phyloP scores from a whole-genome alignment of 169 alveolate species.

The Cryptosporidium sp. region DNA sequence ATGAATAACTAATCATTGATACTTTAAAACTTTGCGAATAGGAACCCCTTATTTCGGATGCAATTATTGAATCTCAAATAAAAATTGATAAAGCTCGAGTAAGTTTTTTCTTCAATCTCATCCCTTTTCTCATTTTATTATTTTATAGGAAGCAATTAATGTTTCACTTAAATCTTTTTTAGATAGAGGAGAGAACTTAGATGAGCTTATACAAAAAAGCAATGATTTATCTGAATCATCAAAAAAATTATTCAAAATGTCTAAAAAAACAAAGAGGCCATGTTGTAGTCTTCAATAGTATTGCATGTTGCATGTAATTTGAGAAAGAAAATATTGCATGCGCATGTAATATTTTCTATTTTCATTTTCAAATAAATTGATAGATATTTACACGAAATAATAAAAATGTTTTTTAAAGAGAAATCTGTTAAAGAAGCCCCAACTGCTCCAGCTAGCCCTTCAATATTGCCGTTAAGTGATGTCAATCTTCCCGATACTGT shows the following conservation, averaged over 20 bases:
- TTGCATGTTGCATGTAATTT: conserved; percentile 13
- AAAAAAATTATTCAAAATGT: conserved; percentile 46
- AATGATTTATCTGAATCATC: conserved; percentile 57
- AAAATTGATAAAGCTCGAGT: conserved; percentile 57
- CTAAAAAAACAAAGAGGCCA: conserved; percentile 61
- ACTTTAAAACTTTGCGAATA: neutral
- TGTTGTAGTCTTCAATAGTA: conserved; percentile 65
- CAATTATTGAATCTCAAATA: conserved; percentile 46
- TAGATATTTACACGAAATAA: neutral
- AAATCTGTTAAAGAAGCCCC: conserved; percentile 44
- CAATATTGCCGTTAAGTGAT: conserved; percentile 10
- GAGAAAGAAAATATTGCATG: neutral
- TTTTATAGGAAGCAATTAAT: conserved; percentile 45
- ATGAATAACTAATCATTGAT: neutral
- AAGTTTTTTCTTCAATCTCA: conserved; percentile 8
- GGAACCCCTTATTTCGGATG: conserved; percentile 44
- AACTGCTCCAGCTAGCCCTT: conserved; percentile 74
- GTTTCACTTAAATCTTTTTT: conserved; percentile 38
- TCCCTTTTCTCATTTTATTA: neutral
- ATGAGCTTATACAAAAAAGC: conserved; percentile 65
- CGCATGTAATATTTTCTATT: conserved; percentile 2
- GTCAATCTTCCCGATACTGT: conserved; percentile 2
- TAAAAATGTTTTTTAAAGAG: conserved; percentile 56
- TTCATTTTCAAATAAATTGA: neutral
- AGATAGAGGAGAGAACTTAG: conserved; percentile 75